Percentiles rank a stretch among this genome's conserved stretches.
Evolutionary conservation across 139 green algal species (phyloP).

Genomic region (Chlamydomonas sp.): DNA sequence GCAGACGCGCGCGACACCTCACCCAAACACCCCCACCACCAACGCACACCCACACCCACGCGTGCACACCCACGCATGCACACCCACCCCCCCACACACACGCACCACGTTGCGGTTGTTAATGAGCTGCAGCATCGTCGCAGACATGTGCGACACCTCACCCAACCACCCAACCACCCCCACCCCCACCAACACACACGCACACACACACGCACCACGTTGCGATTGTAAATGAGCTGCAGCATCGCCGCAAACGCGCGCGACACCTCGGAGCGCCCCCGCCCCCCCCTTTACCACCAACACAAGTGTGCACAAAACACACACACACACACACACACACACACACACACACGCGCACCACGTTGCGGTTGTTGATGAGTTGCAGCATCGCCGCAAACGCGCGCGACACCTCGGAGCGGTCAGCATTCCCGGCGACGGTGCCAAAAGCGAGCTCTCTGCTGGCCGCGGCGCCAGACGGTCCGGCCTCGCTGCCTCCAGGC

Average conservation of each 20-base stretch:
- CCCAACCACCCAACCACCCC: not conserved
- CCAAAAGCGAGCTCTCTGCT: not conserved
- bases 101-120: not conserved
- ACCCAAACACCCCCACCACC: not conserved
- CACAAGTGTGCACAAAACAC: not conserved
- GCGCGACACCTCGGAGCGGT: slow-evolving; percentile 38
- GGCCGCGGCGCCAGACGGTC: not conserved
- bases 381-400: slow-evolving; percentile 57
- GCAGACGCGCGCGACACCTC: not conserved
- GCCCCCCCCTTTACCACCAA: not conserved
- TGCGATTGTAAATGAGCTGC: not conserved
- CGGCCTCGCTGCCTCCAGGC: not conserved
- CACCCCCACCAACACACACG: not conserved
- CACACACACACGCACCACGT: not conserved
- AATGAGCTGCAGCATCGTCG: not conserved
- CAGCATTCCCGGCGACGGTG: not conserved
- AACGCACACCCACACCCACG: not conserved
- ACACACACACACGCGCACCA: slow-evolving; percentile 10
- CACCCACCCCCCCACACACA: not conserved
- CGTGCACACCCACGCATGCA: no score
- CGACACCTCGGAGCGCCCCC: not conserved
- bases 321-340: slow-evolving; percentile 5
- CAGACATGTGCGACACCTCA: not conserved
- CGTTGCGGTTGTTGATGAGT: slow-evolving; percentile 61
- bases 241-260: not conserved